Evolutionary conservation across 331 rosid genomes (phyloP), one percentile per base, ranked within the genome.

Genomic region (Spiraea crenata): DNA sequence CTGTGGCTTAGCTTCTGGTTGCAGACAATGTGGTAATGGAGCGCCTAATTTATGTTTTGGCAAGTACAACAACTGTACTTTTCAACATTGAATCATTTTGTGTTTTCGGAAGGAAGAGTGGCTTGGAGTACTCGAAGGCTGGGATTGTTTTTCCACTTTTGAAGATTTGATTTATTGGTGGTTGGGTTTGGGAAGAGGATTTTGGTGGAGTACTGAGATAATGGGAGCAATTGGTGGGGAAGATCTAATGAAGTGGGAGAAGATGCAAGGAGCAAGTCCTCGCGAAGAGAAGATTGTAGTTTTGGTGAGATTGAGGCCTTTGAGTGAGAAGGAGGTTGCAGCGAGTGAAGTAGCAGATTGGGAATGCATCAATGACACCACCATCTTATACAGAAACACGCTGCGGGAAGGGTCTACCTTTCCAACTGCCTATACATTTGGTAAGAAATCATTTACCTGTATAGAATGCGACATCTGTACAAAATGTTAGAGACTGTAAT

Each of bases 321-420:
- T 95, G 80, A 88, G 54, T 63, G 96, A 88, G 67, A 95, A 86
- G 90, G 99, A 95, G 87, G 64, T 69, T 79, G 41, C 78, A 9
- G 77, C 82, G 3, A 86, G 69, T 82, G 98, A 95, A 80, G 89
- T 81, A 13, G 90, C 96, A 66, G 98, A 95, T 52, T 95, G 99
- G 99, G 99, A 95, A 82, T 91, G 98, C 88, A 91, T 95, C 80
- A 91, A 91, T 70, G 99, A 86, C 52, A 95, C 91, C 63, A 88
- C 96, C 58, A 74, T 95, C 65, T 81, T 95, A 77, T 95, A 95
- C 75, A 80, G 98, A 75, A 95, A 95, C 70, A 91, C 98, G 3
- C 80, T 95, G 73, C 89, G 98, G 38, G 99, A 95, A 85, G 99
- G 99, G 69, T 95, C 99, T 69, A 91, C 96, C 69, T 95, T 91